phyloP scores from a whole-genome alignment of 2,329 filamentous ascomycete species.

The Alternaria alternata region DNA sequence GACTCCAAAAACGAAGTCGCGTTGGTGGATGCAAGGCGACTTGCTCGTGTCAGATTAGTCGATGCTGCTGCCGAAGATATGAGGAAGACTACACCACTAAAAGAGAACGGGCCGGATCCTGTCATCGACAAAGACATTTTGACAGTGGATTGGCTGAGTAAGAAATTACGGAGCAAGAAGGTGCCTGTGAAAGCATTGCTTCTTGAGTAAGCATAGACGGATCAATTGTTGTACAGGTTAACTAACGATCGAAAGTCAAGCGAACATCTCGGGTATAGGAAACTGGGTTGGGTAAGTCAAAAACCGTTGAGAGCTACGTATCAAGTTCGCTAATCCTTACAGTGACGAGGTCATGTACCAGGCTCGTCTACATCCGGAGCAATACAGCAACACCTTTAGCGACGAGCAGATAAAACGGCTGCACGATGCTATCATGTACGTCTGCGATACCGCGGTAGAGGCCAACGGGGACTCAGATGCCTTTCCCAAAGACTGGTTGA shows the following conservation, averaged over 20 bases:
- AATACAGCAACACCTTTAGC: conserved; percentile 84
- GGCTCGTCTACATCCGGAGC: conserved; percentile 87
- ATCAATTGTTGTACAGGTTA: background rate
- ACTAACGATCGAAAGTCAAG: conserved; percentile 25
- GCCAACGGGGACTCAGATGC: conserved; percentile 80
- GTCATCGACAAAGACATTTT: conserved; percentile 81
- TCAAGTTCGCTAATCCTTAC: background rate
- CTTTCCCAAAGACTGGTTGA: conserved; percentile 86
- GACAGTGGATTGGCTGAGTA: conserved; percentile 76
- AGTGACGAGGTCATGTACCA: conserved; percentile 90
- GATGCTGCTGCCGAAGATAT: conserved; percentile 81
- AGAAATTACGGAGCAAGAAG: conserved; percentile 75
- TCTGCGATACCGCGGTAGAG: conserved; percentile 82
- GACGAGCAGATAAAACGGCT: conserved; percentile 75
- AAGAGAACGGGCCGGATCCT: conserved; percentile 93
- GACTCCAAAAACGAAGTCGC: conserved; percentile 71
- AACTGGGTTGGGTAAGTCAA: conserved; percentile 84
- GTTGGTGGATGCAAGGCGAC: conserved; percentile 82
- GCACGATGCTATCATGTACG: conserved; percentile 75
- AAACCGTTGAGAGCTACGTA: background rate
- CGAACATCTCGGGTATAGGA: conserved; percentile 88
- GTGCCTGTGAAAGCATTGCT: conserved; percentile 90
- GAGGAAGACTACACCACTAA: conserved; percentile 76
- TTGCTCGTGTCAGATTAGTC: conserved; percentile 81
- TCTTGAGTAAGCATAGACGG: conserved; percentile 62